phyloP scores from a whole-genome alignment of 2,329 filamentous ascomycete species.

The Parascedosporium putredinis region DNA sequence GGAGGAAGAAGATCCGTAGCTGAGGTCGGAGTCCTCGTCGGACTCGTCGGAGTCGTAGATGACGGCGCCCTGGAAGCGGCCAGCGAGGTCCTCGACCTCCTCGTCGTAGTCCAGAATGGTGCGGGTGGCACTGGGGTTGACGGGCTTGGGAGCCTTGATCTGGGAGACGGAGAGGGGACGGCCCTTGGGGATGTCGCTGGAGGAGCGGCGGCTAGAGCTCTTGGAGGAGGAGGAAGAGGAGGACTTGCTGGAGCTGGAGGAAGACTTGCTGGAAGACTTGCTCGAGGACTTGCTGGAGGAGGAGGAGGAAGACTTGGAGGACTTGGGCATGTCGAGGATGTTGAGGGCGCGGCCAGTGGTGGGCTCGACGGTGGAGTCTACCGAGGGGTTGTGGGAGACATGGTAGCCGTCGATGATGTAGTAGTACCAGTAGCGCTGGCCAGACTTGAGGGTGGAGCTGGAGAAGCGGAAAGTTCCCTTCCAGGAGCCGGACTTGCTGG shows the following conservation, averaged over 20 bases:
- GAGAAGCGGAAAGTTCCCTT: slow-evolving; percentile 96
- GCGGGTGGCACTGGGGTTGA: slow-evolving; percentile 77
- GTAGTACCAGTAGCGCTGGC: slow-evolving; percentile 99
- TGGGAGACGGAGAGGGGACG: slow-evolving; percentile 75
- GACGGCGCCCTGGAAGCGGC: slow-evolving; percentile 56
- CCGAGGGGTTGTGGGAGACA: slow-evolving; percentile 89
- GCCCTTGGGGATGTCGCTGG: slow-evolving; percentile 70
- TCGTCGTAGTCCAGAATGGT: slow-evolving; percentile 71
- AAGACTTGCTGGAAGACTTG: slow-evolving; percentile 20
- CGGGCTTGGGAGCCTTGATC: slow-evolving; percentile 84
- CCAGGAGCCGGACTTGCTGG: slow-evolving; percentile 84
- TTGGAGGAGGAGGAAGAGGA: slow-evolving; percentile 22
- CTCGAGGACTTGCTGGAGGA: slow-evolving; percentile 26
- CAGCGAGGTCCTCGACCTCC: slow-evolving; percentile 68
- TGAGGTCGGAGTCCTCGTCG: slow-evolving; percentile 52
- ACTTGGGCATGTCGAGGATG: slow-evolving; percentile 79
- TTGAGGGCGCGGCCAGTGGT: slow-evolving; percentile 96
- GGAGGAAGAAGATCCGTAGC: slow-evolving; percentile 60
- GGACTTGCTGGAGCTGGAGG: slow-evolving; percentile 24
- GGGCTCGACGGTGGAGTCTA: slow-evolving; percentile 81
- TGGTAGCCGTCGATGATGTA: slow-evolving; percentile 99
- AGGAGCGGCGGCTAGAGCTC: slow-evolving; percentile 38
- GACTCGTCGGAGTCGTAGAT: slow-evolving; percentile 29
- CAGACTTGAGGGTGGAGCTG: slow-evolving; percentile 71
- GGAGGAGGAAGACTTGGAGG: slow-evolving; percentile 21